Base-by-base conservation (phyloP, 2,329 filamentous ascomycete genomes). In the Venturia nashicola region DNA sequence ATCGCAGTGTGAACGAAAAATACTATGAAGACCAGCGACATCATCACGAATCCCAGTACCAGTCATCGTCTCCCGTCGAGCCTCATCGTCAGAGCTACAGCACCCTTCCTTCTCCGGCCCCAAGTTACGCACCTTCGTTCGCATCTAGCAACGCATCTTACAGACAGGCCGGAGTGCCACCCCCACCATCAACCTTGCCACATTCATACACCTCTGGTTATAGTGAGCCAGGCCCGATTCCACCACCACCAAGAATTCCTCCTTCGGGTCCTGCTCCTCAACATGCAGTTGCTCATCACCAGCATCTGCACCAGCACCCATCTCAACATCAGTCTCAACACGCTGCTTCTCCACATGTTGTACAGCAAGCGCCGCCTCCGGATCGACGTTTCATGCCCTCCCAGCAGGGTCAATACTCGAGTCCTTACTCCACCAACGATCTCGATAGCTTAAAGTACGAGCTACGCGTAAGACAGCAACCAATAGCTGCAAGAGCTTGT, bases 401-500 rank as follows among this genome's bases (percentile, higher is more conserved):
- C 2, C 51, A 57, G 51, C 51, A 57, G 32, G 27, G 51, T 20
- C 51, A 57, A 11, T 57, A 57, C 23, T 57, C 51, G 32, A 57
- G 51, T 57, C 51, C 51, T 1, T 57, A 57, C 51, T 42, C 59
- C 5, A 60, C 59, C 42, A 60, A 42, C 59, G 59, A 60, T 23
- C 39, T 44, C n/a, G 59, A 60, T 16, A 43, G 59, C 43, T 65
- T 72, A 46, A 67, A 75, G 63, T 81, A 79, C 69, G 73, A 75
- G 60, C 80, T 90, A 64, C 77, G 74, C 55, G 84, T 93, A 66
- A 86, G 90, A 61, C 90, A 94, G 73, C 89, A 93, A 70, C 90
- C 90, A 9, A 79, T 85, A 20, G 89, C 89, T 0, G 90, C 90
- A 62, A 82, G 90, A 68, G 89, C 89, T 51, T 94, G 90, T 70